Conservation (phyloP, 768 basidiomycete species). For the Leccinum aurantiacum region DNA sequence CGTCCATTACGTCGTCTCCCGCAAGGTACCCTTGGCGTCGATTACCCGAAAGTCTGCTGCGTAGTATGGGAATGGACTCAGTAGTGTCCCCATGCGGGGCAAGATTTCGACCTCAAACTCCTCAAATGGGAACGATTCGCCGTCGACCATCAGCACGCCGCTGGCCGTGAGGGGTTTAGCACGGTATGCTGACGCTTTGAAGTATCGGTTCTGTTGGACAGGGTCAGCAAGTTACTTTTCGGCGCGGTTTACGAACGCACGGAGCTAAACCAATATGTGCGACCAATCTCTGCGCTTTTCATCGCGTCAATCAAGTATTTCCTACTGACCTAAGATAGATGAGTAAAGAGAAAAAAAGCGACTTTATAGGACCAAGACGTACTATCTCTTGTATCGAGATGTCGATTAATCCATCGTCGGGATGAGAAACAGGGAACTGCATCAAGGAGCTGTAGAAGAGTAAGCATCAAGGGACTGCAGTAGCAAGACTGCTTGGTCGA, state of each 20-base stretch:
- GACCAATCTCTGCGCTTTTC: conserved; percentile 62
- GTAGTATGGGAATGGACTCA: conserved; percentile 58
- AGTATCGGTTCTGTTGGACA: conserved; percentile 57
- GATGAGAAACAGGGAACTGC: conserved; percentile 81
- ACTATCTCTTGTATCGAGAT: conserved; percentile 65
- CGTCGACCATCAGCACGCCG: conserved; percentile 71
- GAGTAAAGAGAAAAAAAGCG: background rate
- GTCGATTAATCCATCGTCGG: conserved; percentile 79
- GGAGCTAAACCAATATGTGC: conserved; percentile 57
- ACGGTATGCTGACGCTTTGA: conserved; percentile 73
- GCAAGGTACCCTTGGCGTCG: conserved; percentile 27
- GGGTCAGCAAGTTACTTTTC: conserved; percentile 9
- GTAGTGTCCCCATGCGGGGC: conserved; percentile 58
- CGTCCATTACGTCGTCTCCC: conserved; percentile 7
- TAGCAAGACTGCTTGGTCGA: background rate
- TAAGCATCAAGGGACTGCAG: background rate
- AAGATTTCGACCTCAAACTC: conserved; percentile 79
- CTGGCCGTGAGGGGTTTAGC: conserved; percentile 56
- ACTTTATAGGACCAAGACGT: conserved; percentile 17
- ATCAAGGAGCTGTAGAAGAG: conserved; percentile 56
- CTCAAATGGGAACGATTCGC: conserved; percentile 72
- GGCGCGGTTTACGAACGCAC: conserved; percentile 38
- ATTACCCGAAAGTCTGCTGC: conserved; percentile 48
- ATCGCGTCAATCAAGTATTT: conserved; percentile 51
- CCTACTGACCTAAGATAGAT: conserved; percentile 35